phyloP scores from a whole-genome alignment of 2,329 filamentous ascomycete species.

The Aspergillus pseudotamarii region DNA sequence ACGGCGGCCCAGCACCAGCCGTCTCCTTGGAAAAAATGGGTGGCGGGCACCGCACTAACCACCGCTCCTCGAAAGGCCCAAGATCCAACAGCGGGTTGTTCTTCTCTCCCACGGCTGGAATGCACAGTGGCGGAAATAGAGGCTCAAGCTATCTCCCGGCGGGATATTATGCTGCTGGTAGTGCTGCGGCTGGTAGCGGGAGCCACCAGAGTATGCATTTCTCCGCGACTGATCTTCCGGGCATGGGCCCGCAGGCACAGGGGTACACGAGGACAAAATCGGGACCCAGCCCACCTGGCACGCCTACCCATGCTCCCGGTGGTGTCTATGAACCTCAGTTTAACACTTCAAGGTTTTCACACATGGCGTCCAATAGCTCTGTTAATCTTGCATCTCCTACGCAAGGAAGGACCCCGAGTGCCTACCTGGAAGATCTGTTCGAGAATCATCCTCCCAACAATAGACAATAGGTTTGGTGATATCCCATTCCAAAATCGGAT shows the following conservation, averaged over 20 bases:
- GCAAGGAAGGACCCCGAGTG: conserved; percentile 77
- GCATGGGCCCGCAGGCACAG: conserved; percentile 61
- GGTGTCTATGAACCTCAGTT: conserved; percentile 39
- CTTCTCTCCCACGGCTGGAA: conserved; percentile 84
- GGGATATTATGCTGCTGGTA: conserved; percentile 82
- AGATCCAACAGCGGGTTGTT: conserved; percentile 76
- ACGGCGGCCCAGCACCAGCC: conserved; percentile 34
- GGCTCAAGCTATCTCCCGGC: conserved; percentile 81
- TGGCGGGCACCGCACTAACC: conserved; percentile 34
- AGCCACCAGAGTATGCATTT: conserved; percentile 25
- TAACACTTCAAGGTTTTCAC: conserved; percentile 30
- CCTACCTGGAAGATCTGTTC: conserved; percentile 86
- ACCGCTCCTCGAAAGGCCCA: conserved; percentile 34
- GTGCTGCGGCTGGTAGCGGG: conserved; percentile 52
- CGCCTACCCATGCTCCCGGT: conserved; percentile 58
- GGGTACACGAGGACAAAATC: conserved; percentile 53
- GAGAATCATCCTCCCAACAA: conserved; percentile 62
- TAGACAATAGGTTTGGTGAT: conserved; percentile 7
- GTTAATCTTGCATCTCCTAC: conserved; percentile 66
- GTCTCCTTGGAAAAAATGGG: conserved; percentile 59
- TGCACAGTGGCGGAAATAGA: conserved; percentile 61
- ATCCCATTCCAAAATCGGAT: background rate
- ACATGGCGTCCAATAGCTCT: conserved; percentile 57
- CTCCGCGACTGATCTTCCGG: conserved; percentile 63
- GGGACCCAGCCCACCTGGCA: conserved; percentile 64